Conservation (phyloP, 257 asterid genomes). For the Forsythia suspensa region DNA sequence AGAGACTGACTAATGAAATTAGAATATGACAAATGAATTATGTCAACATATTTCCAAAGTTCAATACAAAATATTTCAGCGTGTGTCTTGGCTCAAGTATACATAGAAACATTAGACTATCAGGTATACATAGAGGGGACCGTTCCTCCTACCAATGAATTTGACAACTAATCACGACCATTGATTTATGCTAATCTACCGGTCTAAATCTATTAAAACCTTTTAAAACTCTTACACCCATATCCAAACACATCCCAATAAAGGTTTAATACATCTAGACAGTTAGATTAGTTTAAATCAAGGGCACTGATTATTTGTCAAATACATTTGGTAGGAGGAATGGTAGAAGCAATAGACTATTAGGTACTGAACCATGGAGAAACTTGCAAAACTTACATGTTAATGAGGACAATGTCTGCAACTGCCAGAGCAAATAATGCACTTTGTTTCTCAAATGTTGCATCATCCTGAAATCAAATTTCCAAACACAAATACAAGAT, state of each 20-base stretch:
- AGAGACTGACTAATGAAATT: background rate
- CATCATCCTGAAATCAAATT: constrained; percentile 47
- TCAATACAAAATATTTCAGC: background rate
- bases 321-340: no score
- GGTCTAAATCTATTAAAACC: no score
- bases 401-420: constrained; percentile 52
- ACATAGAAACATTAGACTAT: background rate
- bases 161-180: no score
- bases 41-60: background rate
- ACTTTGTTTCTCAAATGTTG: constrained; percentile 58
- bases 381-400: constrained; percentile 45
- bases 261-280: no score
- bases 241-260: no score
- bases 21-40: background rate
- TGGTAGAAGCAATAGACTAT: no score
- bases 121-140: no score
- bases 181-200: no score
- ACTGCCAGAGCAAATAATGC: constrained; percentile 55
- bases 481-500: constrained; percentile 1
- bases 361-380: constrained; percentile 12
- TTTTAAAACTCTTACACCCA: no score
- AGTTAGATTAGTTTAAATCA: no score
- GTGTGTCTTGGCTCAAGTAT: background rate
- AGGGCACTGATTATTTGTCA: no score
- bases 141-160: no score